A percentile compares a stretch with the other conserved stretches of the same genome.
Evolutionary conservation across 2,329 filamentous ascomycete genomes (phyloP).

Genomic region (Sporothrix curviconia): DNA sequence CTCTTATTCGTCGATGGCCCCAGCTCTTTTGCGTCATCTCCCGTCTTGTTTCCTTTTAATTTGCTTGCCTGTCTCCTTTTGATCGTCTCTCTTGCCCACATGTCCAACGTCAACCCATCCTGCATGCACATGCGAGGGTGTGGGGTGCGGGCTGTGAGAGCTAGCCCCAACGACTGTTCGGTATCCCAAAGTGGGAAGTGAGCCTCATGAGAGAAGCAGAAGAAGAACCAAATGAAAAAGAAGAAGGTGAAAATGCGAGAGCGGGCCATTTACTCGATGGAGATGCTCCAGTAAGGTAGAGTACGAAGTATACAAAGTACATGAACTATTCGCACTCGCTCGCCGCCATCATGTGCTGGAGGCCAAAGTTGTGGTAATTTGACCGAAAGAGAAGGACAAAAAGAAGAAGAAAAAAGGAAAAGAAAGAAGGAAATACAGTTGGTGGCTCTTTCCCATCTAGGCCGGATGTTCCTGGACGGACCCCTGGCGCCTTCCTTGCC

Average conservation of each 20-base stretch:
- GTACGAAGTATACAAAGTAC: too few relatives aligned
- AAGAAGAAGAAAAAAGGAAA: not conserved
- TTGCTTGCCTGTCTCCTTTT: not conserved
- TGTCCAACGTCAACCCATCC: not conserved
- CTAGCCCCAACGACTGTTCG: too few relatives aligned
- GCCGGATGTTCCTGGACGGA: not conserved
- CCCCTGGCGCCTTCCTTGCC: not conserved
- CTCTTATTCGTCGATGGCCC: not conserved
- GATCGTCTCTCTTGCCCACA: not conserved
- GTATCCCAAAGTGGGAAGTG: constrained; percentile 4
- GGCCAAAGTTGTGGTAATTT: too few relatives aligned
- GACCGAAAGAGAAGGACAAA: not conserved
- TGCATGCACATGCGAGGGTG: too few relatives aligned
- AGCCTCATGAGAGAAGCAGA: not conserved
- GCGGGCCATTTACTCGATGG: too few relatives aligned
- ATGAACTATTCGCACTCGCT: too few relatives aligned
- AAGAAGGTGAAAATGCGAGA: not conserved
- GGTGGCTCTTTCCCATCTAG: not conserved
- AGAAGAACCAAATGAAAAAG: not conserved
- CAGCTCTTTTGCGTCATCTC: not conserved
- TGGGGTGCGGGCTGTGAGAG: too few relatives aligned
- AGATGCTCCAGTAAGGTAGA: too few relatives aligned
- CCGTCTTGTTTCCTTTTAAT: not conserved
- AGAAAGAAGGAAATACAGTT: not conserved
- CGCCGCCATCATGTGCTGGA: too few relatives aligned